A percentile compares a stretch with the other conserved stretches of the same genome.
These are phyloP conservation scores for Sarocladium kiliense DNA, from an alignment of 2,329 filamentous ascomycete species.

Conservation along the genomic window DNA sequence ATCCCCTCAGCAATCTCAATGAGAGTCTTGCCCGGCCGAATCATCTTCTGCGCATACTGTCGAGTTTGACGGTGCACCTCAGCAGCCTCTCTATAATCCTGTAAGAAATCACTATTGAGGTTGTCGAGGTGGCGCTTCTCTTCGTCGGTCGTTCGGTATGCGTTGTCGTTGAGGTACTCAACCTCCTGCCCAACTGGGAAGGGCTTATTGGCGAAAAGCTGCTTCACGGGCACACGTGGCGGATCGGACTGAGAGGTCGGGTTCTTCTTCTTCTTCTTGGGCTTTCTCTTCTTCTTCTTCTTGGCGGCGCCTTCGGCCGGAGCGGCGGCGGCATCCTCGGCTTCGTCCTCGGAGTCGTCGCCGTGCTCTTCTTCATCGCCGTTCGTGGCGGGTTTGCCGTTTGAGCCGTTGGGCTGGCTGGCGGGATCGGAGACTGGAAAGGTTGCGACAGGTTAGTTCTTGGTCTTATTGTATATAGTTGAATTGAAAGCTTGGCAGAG, in stretches of 20 bases:
- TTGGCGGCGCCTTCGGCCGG: slow-evolving; percentile 29
- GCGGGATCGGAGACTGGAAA: neutral
- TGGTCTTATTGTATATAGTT: too few species aligned
- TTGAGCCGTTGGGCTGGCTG: slow-evolving; percentile 30
- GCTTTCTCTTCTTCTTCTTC: slow-evolving; percentile 69
- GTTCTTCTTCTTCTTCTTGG: slow-evolving; percentile 77
- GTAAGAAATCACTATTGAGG: slow-evolving; percentile 73
- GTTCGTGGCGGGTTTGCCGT: slow-evolving; percentile 34
- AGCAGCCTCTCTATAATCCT: slow-evolving; percentile 78
- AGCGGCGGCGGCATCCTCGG: slow-evolving; percentile 35
- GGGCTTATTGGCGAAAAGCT: slow-evolving; percentile 65
- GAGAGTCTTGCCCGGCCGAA: slow-evolving; percentile 75
- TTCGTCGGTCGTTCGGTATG: slow-evolving; percentile 72
- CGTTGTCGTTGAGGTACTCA: slow-evolving; percentile 72
- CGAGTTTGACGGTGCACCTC: slow-evolving; percentile 86
- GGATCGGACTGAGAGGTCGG: slow-evolving; percentile 69
- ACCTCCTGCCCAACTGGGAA: slow-evolving; percentile 75
- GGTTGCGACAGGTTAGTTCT: too few species aligned
- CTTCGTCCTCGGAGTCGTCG: slow-evolving; percentile 50
- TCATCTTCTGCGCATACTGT: slow-evolving; percentile 73
- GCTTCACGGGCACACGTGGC: slow-evolving; percentile 65
- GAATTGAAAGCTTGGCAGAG: too few species aligned
- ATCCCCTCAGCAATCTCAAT: slow-evolving; percentile 85
- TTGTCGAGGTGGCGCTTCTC: slow-evolving; percentile 81
- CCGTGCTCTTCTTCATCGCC: slow-evolving; percentile 35